Percentiles rank a stretch among this genome's conserved stretches.
phyloP scores from a whole-genome alignment of 1,284 basidiomycete genomes.

The Cutaneotrichosporon daszewskae region DNA sequence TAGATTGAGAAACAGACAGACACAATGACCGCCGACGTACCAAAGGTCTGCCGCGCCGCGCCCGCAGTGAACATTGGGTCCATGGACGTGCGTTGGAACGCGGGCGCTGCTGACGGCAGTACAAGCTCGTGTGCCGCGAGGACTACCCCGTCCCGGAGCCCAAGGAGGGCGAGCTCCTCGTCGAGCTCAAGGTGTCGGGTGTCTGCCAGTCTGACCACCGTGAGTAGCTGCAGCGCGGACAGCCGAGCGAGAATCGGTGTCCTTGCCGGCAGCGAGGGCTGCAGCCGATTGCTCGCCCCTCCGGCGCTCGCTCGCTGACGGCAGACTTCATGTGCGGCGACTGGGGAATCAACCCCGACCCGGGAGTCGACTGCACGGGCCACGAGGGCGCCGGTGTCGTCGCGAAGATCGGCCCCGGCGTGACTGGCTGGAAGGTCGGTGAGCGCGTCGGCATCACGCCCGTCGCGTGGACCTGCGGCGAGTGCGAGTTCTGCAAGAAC shows the following conservation, averaged over 20 bases:
- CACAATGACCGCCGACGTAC: constrained; percentile 8
- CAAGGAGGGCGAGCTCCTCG: constrained; percentile 15
- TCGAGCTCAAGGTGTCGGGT: constrained; percentile 16
- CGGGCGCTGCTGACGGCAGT: constrained; percentile 6
- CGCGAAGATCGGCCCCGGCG: constrained; percentile 14
- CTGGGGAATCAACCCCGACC: constrained; percentile 7
- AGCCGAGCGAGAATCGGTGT: no score
- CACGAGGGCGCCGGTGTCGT: constrained; percentile 19
- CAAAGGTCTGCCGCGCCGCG: constrained; percentile 18
- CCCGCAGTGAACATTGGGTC: constrained; percentile 10
- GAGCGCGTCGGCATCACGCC: constrained; percentile 16
- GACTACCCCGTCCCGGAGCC: constrained; percentile 19
- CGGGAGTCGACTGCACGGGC: constrained; percentile 16
- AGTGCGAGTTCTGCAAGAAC: constrained; percentile 17
- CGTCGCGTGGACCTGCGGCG: constrained; percentile 9
- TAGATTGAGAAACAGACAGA: not conserved
- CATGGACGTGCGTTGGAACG: constrained; percentile 3
- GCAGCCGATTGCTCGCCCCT: no score
- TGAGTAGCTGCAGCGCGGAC: no score
- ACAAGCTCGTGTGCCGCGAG: constrained; percentile 14
- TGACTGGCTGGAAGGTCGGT: constrained; percentile 15
- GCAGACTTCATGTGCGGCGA: constrained; percentile 14
- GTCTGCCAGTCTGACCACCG: constrained; percentile 21
- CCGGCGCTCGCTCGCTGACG: not conserved
- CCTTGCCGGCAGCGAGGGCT: no score